A percentile compares a stretch with the other conserved stretches of the same genome.
Evolutionary conservation across 2,329 filamentous ascomycete species (phyloP).

Genomic region (Ophiostoma pallidulum): DNA sequence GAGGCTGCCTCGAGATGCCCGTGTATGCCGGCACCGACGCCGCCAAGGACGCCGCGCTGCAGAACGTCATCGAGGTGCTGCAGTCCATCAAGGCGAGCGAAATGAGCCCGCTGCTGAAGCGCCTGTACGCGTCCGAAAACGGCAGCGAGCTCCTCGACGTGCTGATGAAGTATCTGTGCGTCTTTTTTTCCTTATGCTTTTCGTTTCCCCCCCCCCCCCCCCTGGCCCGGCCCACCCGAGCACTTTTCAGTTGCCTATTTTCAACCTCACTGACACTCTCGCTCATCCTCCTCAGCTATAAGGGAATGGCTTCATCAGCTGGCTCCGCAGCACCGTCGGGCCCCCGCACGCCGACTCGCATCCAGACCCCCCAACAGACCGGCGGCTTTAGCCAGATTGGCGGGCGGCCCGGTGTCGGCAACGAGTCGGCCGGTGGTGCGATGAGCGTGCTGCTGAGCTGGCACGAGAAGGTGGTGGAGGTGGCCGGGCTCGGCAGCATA

Average conservation of each 20-base stretch:
- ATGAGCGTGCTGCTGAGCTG: constrained; percentile 98
- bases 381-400: constrained; percentile 82
- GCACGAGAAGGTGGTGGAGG: constrained; percentile 97
- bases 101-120: constrained; percentile 80
- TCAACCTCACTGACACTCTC: neutral
- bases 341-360: constrained; percentile 36
- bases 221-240: too few species aligned
- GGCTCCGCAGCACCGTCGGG: constrained; percentile 22
- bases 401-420: constrained; percentile 40
- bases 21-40: constrained; percentile 57
- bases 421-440: constrained; percentile 66
- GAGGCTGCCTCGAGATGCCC: constrained; percentile 73
- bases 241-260: too few species aligned
- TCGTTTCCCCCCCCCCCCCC: neutral
- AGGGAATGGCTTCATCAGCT: constrained; percentile 62
- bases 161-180: constrained; percentile 95
- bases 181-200: constrained; percentile 16
- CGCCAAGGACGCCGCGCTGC: constrained; percentile 70
- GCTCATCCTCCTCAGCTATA: constrained; percentile 53
- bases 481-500: constrained; percentile 84
- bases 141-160: constrained; percentile 83
- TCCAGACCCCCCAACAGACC: constrained; percentile 63
- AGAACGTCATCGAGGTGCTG: constrained; percentile 83
- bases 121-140: constrained; percentile 67
- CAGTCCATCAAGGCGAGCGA: constrained; percentile 95